Percentiles rank a stretch among this genome's conserved stretches.
phyloP scores from a whole-genome alignment of 768 basidiomycete genomes.

The Tricholoma matsutake region DNA sequence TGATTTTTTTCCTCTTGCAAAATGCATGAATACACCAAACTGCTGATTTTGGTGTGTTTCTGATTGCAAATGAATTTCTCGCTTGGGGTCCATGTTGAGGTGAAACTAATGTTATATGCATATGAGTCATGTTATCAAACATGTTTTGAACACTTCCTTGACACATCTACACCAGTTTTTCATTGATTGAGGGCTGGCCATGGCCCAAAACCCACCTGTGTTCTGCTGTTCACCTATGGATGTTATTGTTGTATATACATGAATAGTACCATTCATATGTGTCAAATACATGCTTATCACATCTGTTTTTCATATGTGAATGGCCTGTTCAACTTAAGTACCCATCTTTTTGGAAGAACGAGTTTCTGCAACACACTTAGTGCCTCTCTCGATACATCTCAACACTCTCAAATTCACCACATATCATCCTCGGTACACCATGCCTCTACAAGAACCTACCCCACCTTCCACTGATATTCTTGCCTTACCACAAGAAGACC shows the following conservation, averaged over 20 bases:
- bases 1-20: neutral
- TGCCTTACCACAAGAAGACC: conserved; percentile 7
- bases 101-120: neutral
- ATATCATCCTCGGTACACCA: neutral
- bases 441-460: neutral
- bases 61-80: neutral
- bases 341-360: neutral
- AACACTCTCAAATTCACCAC: neutral
- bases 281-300: neutral
- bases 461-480: neutral
- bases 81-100: neutral
- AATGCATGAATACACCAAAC: neutral
- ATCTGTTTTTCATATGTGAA: neutral
- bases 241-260: neutral
- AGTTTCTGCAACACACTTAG: neutral
- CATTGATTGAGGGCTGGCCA: neutral
- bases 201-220: neutral
- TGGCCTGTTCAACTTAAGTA: neutral
- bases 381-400: neutral
- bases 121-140: neutral
- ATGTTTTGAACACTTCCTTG: neutral
- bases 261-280: neutral
- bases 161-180: neutral
- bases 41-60: neutral
- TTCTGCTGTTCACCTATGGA: neutral